These are phyloP conservation scores for Obba rivulosa DNA, from an alignment of 768 basidiomycete genomes.

Conservation along the genomic window DNA sequence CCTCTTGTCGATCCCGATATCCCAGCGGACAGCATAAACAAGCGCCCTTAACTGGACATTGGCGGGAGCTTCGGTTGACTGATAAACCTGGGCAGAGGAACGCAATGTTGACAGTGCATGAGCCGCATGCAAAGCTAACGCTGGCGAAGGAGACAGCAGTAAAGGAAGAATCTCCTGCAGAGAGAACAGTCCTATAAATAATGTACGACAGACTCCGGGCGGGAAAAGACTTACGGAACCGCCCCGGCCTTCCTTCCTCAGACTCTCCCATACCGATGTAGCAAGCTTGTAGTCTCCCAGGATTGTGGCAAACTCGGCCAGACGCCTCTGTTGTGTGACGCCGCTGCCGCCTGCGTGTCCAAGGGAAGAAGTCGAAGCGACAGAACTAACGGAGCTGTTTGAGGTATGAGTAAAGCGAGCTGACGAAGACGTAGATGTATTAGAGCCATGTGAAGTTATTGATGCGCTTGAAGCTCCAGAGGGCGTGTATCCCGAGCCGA, in stretches of 20 bases:
- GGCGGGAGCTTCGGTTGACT: constrained; percentile 44
- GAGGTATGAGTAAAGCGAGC: constrained; percentile 18
- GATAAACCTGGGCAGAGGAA: constrained; percentile 21
- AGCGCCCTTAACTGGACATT: constrained; percentile 66
- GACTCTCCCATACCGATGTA: constrained; percentile 73
- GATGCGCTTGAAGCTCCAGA: constrained; percentile 32
- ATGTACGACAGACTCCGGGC: background rate
- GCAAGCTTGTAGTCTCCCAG: constrained; percentile 89
- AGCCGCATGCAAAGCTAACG: constrained; percentile 53
- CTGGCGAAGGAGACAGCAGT: constrained; percentile 60
- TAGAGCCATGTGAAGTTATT: constrained; percentile 33
- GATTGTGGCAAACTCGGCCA: constrained; percentile 94
- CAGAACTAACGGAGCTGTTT: constrained; percentile 28
- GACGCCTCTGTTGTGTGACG: constrained; percentile 71
- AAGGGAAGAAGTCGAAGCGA: constrained; percentile 19
- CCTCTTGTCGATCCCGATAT: constrained; percentile 47
- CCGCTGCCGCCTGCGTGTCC: constrained; percentile 26
- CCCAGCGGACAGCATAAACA: constrained; percentile 72
- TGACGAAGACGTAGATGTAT: constrained; percentile 31
- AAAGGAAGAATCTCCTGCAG: constrained; percentile 78
- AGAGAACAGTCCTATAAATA: background rate
- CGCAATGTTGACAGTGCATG: constrained; percentile 51
- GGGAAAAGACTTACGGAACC: constrained; percentile 62
- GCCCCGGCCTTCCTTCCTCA: constrained; percentile 82
- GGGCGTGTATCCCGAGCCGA: constrained; percentile 49